Percentiles rank a stretch among this genome's conserved stretches.
Conservation (phyloP, 2,329 filamentous ascomycete genomes). For the Niveomyces coronatus region DNA sequence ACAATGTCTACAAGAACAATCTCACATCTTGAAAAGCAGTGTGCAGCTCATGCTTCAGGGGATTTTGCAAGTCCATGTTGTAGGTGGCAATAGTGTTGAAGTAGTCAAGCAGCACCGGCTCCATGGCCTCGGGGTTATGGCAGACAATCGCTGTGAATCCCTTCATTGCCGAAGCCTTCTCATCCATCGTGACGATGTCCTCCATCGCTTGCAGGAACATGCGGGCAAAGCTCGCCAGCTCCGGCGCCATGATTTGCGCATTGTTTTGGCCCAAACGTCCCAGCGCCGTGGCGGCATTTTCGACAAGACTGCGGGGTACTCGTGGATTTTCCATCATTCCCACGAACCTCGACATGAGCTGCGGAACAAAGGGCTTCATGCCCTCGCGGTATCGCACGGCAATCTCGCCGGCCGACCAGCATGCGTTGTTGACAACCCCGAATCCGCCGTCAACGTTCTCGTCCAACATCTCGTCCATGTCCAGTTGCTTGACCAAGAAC, state of each 20-base stretch:
- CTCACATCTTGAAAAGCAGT: conserved; percentile 68
- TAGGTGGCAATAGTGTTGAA: conserved; percentile 78
- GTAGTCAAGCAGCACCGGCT: conserved; percentile 70
- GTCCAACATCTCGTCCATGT: conserved; percentile 64
- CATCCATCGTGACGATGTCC: conserved; percentile 77
- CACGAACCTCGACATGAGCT: conserved; percentile 66
- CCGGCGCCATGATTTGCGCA: conserved; percentile 64
- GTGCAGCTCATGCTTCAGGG: conserved; percentile 54
- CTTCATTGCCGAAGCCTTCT: conserved; percentile 88
- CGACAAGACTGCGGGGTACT: conserved; percentile 76
- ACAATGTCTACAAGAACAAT: conserved; percentile 7
- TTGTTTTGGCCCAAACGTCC: conserved; percentile 78
- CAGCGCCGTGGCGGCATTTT: conserved; percentile 90
- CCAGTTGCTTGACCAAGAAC: conserved; percentile 77
- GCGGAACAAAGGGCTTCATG: conserved; percentile 67
- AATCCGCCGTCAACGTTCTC: conserved; percentile 79
- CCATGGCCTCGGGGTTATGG: conserved; percentile 85
- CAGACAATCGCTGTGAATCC: conserved; percentile 81
- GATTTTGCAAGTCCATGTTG: conserved; percentile 48
- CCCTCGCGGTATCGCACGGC: conserved; percentile 65
- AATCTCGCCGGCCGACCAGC: conserved; percentile 93
- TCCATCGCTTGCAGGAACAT: conserved; percentile 75
- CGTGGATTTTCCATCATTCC: conserved; percentile 77
- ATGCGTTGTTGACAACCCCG: conserved; percentile 94
- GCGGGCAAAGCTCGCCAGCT: conserved; percentile 68